Conservation (phyloP, 345 rosid genomes). For the Camelina neglecta region DNA sequence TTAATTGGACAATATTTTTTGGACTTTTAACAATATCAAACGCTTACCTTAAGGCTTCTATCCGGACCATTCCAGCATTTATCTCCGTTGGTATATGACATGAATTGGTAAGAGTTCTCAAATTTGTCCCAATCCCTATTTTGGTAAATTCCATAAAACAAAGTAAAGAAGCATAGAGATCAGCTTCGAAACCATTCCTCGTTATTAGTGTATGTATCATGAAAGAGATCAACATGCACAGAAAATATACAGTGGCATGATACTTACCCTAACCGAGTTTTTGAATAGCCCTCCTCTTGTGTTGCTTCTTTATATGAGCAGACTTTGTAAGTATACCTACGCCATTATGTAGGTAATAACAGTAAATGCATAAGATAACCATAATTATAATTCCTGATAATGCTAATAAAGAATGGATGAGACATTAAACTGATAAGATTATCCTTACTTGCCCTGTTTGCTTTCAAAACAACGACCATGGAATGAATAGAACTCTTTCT, state of each 20-base stretch:
- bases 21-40: not conserved
- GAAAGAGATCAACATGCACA: not conserved
- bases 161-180: not conserved
- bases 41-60: constrained; percentile 80
- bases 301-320: constrained; percentile 88
- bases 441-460: constrained; percentile 85
- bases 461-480: constrained; percentile 80
- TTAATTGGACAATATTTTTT: not conserved
- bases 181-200: not conserved
- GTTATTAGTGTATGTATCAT: not conserved
- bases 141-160: constrained; percentile 6
- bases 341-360: constrained; percentile 14
- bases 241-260: constrained; percentile 19
- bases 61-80: constrained; percentile 98
- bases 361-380: not conserved
- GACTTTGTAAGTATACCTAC: constrained; percentile 92
- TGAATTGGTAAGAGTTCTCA: constrained; percentile 62
- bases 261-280: constrained; percentile 80
- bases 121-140: constrained; percentile 86
- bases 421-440: not conserved
- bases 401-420: constrained; percentile 5
- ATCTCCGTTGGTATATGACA: constrained; percentile 84
- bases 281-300: constrained; percentile 77
- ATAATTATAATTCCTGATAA: not conserved
- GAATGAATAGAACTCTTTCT: constrained; percentile 89